Conservation (phyloP, 2,329 filamentous ascomycete species). For the Epichloe bromicola region DNA sequence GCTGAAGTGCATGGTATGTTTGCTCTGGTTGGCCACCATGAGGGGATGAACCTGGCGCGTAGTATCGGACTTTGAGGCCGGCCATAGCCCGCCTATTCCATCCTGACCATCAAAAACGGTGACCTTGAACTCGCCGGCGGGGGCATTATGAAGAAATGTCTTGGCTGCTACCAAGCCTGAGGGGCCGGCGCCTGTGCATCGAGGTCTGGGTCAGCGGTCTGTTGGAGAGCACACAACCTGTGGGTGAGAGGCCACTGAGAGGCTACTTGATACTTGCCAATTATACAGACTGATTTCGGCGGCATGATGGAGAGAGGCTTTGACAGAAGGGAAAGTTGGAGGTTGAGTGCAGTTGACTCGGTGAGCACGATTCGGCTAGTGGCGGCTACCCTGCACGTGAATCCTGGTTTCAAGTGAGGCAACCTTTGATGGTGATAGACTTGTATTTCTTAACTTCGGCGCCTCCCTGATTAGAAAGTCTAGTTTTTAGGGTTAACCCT, state of each 20-base stretch:
- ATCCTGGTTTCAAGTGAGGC: no score
- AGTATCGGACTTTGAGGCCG: conserved; percentile 34
- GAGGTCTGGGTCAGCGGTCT: background rate
- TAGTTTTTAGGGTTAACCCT: no score
- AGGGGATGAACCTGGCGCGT: conserved; percentile 47
- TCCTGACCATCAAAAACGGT: conserved; percentile 55
- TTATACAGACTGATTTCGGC: background rate
- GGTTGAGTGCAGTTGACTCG: no score
- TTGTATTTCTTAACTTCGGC: no score
- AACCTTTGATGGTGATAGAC: no score
- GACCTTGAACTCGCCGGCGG: conserved; percentile 46
- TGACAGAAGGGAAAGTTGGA: background rate
- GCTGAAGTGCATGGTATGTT: conserved; percentile 59
- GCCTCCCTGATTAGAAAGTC: no score
- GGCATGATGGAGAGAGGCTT: background rate
- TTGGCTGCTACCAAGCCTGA: conserved; percentile 60
- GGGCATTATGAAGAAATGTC: conserved; percentile 50
- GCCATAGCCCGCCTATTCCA: conserved; percentile 70
- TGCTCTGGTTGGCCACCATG: conserved; percentile 63
- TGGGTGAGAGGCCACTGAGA: background rate
- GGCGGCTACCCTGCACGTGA: no score
- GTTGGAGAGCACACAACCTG: background rate
- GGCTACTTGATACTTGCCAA: background rate
- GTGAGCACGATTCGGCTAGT: no score
- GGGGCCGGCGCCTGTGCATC: conserved; percentile 47